Conservation (phyloP, 2,329 filamentous ascomycete genomes). For the Diaporthe ilicicola region DNA sequence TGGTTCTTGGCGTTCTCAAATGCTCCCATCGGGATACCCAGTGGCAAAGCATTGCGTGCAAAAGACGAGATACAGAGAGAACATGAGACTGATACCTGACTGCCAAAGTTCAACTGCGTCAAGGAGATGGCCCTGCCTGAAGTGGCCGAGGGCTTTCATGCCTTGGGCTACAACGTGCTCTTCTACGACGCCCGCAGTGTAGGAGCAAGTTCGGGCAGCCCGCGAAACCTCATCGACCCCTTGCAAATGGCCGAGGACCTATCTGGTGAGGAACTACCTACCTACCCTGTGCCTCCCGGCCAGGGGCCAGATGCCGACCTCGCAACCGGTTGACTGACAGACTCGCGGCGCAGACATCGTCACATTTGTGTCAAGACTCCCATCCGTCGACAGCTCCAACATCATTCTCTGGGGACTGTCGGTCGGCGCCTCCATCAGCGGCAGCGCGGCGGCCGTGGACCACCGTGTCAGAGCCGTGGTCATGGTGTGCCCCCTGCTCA, state of each 20-base stretch:
- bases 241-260: not conserved
- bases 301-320: too few relatives aligned
- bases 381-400: not conserved
- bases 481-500: not conserved
- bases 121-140: constrained; percentile 5
- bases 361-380: not conserved
- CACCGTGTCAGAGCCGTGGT: not conserved
- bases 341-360: constrained; percentile 1
- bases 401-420: constrained; percentile 9
- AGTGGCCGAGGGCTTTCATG: not conserved
- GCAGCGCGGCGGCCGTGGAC: not conserved
- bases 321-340: too few relatives aligned
- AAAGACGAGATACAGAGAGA: too few relatives aligned
- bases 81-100: not conserved
- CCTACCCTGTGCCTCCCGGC: too few relatives aligned
- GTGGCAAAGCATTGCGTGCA: too few relatives aligned
- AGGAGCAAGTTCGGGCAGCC: not conserved
- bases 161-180: not conserved
- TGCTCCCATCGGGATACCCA: too few relatives aligned
- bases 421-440: not conserved
- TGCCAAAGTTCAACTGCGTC: not conserved
- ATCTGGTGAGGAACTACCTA: too few relatives aligned
- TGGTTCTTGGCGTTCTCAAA: not conserved
- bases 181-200: not conserved
- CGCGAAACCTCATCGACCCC: not conserved